Conservation (phyloP, 768 basidiomycete species). For the Basidioascus undulatus region DNA sequence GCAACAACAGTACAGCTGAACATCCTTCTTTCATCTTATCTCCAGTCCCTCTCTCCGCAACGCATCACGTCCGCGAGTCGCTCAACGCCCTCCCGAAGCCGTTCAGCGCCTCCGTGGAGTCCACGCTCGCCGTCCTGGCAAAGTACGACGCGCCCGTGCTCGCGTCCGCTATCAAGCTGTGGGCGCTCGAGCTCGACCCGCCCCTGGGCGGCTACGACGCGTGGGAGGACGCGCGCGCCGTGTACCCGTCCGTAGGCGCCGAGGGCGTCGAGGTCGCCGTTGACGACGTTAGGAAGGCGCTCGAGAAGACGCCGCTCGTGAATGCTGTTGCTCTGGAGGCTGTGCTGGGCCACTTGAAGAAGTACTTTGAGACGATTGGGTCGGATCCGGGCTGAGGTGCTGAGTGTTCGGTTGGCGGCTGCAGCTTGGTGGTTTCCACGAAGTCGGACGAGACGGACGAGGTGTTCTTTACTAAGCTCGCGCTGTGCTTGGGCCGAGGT, state of each 20-base stretch:
- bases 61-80: conserved; percentile 62
- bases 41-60: conserved; percentile 36
- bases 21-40: too few relatives aligned
- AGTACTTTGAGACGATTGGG: conserved; percentile 24
- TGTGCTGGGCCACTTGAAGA: conserved; percentile 47
- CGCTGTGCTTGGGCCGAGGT: conserved; percentile 65
- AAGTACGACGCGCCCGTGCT: conserved; percentile 66
- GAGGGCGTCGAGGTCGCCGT: conserved; percentile 29
- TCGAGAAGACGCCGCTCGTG: conserved; percentile 49
- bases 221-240: conserved; percentile 67
- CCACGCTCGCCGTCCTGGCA: conserved; percentile 31
- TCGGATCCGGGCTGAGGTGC: not conserved
- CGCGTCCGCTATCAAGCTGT: conserved; percentile 63
- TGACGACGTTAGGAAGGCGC: conserved; percentile 29
- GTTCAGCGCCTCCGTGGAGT: conserved; percentile 19
- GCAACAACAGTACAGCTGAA: too few relatives aligned
- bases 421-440: not conserved
- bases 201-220: conserved; percentile 66
- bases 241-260: conserved; percentile 54
- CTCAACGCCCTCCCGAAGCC: conserved; percentile 48
- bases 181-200: conserved; percentile 72
- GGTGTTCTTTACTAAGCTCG: conserved; percentile 60
- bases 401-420: not conserved
- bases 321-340: conserved; percentile 59
- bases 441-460: conserved; percentile 41